phyloP scores from a whole-genome alignment of 371 early-diverging fungal genomes.

The Neoconidiobolus thromboides region DNA sequence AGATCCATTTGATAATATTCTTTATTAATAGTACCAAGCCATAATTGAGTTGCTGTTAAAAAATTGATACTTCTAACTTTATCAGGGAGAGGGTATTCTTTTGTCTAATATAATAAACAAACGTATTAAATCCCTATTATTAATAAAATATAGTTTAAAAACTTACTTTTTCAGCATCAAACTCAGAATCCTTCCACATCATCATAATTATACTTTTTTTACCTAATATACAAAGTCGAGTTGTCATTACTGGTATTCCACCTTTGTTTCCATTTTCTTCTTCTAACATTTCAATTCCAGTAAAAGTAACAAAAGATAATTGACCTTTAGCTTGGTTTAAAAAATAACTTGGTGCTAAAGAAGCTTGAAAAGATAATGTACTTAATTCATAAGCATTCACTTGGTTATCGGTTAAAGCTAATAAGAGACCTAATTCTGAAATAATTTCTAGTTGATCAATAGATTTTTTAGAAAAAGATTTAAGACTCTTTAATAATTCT shows the following conservation, averaged over 20 bases:
- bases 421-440: slow-evolving; percentile 53
- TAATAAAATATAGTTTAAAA: neutral
- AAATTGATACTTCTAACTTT: slow-evolving; percentile 45
- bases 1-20: slow-evolving; percentile 43
- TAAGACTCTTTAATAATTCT: slow-evolving; percentile 37
- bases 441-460: slow-evolving; percentile 60
- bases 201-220: neutral
- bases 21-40: slow-evolving; percentile 32
- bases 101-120: neutral
- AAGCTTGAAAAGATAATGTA: neutral
- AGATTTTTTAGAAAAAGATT: slow-evolving; percentile 43
- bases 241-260: neutral
- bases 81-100: slow-evolving; percentile 42
- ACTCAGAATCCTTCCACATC: slow-evolving; percentile 4
- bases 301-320: neutral
- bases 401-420: slow-evolving; percentile 35
- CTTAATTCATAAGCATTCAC: slow-evolving; percentile 2
- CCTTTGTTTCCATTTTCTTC: neutral
- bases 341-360: neutral
- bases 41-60: slow-evolving; percentile 41
- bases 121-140: neutral
- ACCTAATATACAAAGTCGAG: neutral
- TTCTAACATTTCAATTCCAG: neutral
- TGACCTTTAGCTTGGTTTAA: neutral
- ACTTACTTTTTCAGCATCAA: neutral